A percentile compares a stretch with the other conserved stretches of the same genome.
phyloP scores from a whole-genome alignment of 495 filamentous ascomycete species.

The Tuber calosporum region DNA sequence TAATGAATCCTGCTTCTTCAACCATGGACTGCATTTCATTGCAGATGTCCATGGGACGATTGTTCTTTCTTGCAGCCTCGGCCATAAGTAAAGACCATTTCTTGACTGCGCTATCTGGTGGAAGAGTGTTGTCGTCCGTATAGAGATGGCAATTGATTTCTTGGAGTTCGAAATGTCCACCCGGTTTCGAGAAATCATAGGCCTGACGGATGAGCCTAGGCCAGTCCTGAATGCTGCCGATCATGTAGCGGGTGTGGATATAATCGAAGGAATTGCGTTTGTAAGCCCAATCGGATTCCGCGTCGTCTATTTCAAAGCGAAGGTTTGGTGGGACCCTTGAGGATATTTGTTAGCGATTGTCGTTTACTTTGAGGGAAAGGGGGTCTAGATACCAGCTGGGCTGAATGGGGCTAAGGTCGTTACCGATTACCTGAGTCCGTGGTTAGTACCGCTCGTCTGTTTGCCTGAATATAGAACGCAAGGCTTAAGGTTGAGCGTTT shows the following conservation, averaged over 20 bases:
- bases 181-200: conserved; percentile 43
- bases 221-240: conserved; percentile 36
- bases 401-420: conserved; percentile 38
- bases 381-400: conserved; percentile 24
- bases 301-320: conserved; percentile 48
- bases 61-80: conserved; percentile 23
- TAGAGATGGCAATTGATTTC: conserved; percentile 22
- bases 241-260: conserved; percentile 44
- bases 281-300: conserved; percentile 45
- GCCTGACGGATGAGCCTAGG: conserved; percentile 27
- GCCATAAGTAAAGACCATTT: conserved; percentile 22
- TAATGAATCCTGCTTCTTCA: conserved; percentile 19
- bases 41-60: conserved; percentile 15
- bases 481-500: background rate
- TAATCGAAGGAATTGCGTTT: conserved; percentile 44
- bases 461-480: background rate
- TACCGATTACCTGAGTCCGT: conserved; percentile 41
- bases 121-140: conserved; percentile 28
- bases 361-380: background rate
- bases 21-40: conserved; percentile 15
- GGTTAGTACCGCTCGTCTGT: conserved; percentile 18
- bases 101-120: conserved; percentile 6
- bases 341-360: background rate
- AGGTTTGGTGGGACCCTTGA: conserved; percentile 33
- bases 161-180: conserved; percentile 30